Evolutionary conservation across 139 green algal species (phyloP), one percentile per base, ranked within the genome.

Genomic region (Chlorella vulgaris): DNA sequence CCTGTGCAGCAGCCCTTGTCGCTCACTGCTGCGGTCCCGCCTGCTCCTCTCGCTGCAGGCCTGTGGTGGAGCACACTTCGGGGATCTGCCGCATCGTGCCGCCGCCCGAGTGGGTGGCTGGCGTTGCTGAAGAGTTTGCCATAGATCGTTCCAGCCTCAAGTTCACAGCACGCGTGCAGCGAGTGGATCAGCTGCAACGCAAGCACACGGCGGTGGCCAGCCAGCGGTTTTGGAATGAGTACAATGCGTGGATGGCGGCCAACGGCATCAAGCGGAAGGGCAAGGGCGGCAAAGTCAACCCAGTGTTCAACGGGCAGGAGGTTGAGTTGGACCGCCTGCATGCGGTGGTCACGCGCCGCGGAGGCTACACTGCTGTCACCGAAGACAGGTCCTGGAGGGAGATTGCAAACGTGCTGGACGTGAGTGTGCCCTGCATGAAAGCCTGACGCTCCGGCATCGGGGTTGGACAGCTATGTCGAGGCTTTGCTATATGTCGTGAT

Each of bases 111-210:
- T 98, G 90, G 90, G 69, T 84, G 18, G 88, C 28, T 18, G 74
- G 55, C 38, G n/a, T 80, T 28, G 74, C 58, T 38, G 58, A 90
- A 15, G 89, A 86, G 0, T 96, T 93, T 75, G 85, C 87, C 18
- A 75, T 97, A 4, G 81, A 95, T 87, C 81, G 75, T 15, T 24
- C 74, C 3, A 61, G 15, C 35, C 90, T 94, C 38, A 80, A 78
- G 40, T 96, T 98, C 83, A 74, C 84, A 6, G 97, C 92, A 7
- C 86, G 90, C 0, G 79, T 95, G 28, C 95, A 98, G 85, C 83
- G 84, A 2, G 88, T 98, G 29, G 87, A 98, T 76, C 86, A 97
- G 86, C 88, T 98, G 68, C 90, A 95, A 80, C 53, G 89, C 15
- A 89, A 89, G 58, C 58, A 80, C 74, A 80, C 74, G 4, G 58